Evolutionary conservation across 257 asterid species (phyloP).

Genomic region (Lavandula angustifolia): DNA sequence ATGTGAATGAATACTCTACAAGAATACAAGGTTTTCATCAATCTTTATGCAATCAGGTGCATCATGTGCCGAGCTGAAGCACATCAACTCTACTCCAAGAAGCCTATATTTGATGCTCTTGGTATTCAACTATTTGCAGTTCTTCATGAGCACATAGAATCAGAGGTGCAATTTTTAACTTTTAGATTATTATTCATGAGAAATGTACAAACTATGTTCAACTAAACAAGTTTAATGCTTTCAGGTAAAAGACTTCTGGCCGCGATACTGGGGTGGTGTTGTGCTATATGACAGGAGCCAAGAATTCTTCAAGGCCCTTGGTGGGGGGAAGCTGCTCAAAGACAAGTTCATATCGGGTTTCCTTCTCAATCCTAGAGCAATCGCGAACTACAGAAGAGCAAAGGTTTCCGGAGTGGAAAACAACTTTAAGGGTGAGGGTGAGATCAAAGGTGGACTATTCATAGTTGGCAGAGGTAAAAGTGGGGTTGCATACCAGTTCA

Average conservation of each 20-base stretch:
- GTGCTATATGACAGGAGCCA: constrained; percentile 62
- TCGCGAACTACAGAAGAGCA: constrained; percentile 77
- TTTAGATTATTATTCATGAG: neutral
- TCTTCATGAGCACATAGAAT: constrained; percentile 72
- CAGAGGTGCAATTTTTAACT: constrained; percentile 56
- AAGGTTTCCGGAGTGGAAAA: constrained; percentile 62
- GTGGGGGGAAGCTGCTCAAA: constrained; percentile 83
- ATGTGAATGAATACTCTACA: neutral
- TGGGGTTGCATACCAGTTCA: constrained; percentile 80
- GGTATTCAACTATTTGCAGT: constrained; percentile 72
- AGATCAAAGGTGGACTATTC: constrained; percentile 80
- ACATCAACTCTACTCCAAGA: constrained; percentile 74
- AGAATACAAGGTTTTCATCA: constrained; percentile 15
- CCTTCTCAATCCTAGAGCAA: constrained; percentile 73
- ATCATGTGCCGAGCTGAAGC: constrained; percentile 97
- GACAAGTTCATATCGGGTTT: constrained; percentile 81
- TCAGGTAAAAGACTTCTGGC: constrained; percentile 89
- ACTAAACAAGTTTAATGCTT: constrained; percentile 1
- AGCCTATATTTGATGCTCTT: constrained; percentile 82
- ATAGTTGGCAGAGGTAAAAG: constrained; percentile 72
- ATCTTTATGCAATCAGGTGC: constrained; percentile 41
- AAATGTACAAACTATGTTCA: constrained; percentile 18
- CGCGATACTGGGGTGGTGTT: constrained; percentile 83
- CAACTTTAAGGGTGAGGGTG: constrained; percentile 80
- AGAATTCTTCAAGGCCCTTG: constrained; percentile 76